Base-by-base conservation (phyloP, 116 monocot species). In the Posidonia oceanica region DNA sequence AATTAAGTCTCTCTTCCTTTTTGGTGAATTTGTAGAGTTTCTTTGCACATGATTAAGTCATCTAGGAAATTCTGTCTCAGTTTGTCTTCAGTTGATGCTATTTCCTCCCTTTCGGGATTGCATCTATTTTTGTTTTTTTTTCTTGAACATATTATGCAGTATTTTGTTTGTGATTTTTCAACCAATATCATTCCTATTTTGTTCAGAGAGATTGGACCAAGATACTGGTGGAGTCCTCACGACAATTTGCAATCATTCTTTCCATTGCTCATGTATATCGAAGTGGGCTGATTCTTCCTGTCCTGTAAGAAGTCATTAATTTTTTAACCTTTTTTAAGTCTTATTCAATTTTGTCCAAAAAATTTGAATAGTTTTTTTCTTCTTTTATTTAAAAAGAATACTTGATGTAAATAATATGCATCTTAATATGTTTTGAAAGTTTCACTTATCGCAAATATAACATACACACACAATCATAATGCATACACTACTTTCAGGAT, bases 281-380 rank as follows among this genome's bases (percentile, higher is more conserved):
- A 92, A 97, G 79, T 97, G 93, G 90, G 80, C 92, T 11, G 97
- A 97, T 70, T 97, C 97, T 82, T 97, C 97, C 75, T 97, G 97
- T 78, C 97, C 93, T 61, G 97, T 97, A 61, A 60, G 68, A 14
- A 13, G 15, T 64, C 64, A 58, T 41, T 18, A 57, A 29, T 29
- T 29, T 29, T 29, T 29, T 29, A 29, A 29, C 1, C 1, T 54
- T 36, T 39, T 70, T 38, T 39, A 37, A 14, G 5, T 29, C 12
- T 48, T 48, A 48, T 55, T 37, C 3, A 54, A 23, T 54, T 5
- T 13, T 68, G 41, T 3, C 14, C 53, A 14, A 23, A 52, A 20
- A 68, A 52, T 54, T 54, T 20, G 29, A 12, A 18, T 12, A 21
- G 41, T 66, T 14, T 60, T 60, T 23, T 29, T 66, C 44, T 66